These are phyloP conservation scores for Pyrenochaeta sp. DNA, from an alignment of 2,329 filamentous ascomycete genomes.

Conservation along the genomic window DNA sequence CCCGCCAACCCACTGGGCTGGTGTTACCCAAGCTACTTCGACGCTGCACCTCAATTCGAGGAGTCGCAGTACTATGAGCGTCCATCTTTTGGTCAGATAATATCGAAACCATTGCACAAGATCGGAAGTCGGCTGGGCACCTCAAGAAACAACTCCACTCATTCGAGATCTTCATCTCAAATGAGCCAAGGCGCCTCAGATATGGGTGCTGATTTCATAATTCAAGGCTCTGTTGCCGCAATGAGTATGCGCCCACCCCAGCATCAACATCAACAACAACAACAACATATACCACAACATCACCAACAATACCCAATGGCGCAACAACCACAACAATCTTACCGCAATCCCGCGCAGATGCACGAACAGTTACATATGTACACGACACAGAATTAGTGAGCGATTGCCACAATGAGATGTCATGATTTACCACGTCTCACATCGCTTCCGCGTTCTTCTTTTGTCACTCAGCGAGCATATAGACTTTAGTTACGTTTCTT, in stretches of 20 bases:
- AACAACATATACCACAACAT: constrained; percentile 23
- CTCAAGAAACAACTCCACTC: constrained; percentile 34
- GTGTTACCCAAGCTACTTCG: constrained; percentile 48
- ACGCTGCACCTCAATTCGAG: constrained; percentile 43
- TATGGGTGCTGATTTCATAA: constrained; percentile 32
- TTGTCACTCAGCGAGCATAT: background rate
- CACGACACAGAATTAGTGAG: constrained; percentile 23
- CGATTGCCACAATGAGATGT: background rate
- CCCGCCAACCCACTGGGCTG: constrained; percentile 40
- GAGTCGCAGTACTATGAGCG: constrained; percentile 48
- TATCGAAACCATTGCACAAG: constrained; percentile 45
- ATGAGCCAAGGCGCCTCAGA: constrained; percentile 28
- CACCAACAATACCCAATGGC: constrained; percentile 34
- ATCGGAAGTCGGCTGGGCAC: constrained; percentile 39
- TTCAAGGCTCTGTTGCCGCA: constrained; percentile 25
- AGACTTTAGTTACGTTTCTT: constrained; percentile 1
- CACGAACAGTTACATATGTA: constrained; percentile 36
- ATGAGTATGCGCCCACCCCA: constrained; percentile 32
- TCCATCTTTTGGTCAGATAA: constrained; percentile 45
- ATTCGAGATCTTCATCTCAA: constrained; percentile 33
- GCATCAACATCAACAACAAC: constrained; percentile 22
- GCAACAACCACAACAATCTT: constrained; percentile 26
- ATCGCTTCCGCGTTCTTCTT: background rate
- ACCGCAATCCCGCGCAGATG: constrained; percentile 27
- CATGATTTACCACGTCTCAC: background rate